phyloP scores from a whole-genome alignment of 371 early-diverging fungal genomes.

The Saksenaea vasiformis region DNA sequence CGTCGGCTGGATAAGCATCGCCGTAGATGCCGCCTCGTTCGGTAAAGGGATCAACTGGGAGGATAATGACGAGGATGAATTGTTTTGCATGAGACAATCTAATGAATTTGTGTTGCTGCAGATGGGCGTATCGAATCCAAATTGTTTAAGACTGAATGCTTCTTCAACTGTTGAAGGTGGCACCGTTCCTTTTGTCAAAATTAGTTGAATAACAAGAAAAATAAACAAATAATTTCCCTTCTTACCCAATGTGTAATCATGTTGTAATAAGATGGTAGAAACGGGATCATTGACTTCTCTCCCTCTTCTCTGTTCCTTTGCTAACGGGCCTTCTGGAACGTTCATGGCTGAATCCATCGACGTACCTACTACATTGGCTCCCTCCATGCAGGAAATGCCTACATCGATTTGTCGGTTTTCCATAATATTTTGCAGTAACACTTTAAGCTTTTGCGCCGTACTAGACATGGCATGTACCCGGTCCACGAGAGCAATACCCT shows the following conservation, averaged over 20 bases:
- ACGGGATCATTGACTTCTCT: too few species aligned
- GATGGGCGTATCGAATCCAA: conserved; percentile 34
- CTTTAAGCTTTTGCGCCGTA: conserved; percentile 33
- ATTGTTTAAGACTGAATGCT: conserved; percentile 49
- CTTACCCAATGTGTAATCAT: too few species aligned
- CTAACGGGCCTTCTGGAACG: background rate
- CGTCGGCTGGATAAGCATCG: background rate
- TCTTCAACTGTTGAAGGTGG: conserved; percentile 10
- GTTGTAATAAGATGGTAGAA: too few species aligned
- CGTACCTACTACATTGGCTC: background rate
- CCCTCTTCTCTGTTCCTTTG: too few species aligned
- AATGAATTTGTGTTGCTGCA: background rate
- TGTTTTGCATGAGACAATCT: background rate
- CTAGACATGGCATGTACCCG: conserved; percentile 34
- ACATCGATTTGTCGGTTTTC: conserved; percentile 42
- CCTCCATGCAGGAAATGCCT: background rate
- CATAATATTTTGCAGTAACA: conserved; percentile 36
- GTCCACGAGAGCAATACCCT: conserved; percentile 33
- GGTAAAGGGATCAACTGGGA: background rate
- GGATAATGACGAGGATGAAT: background rate
- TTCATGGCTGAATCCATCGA: background rate
- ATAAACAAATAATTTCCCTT: too few species aligned
- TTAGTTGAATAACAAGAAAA: background rate
- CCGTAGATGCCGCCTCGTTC: background rate
- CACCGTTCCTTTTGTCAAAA: background rate